Base-by-base conservation (phyloP, 495 filamentous ascomycete genomes). In the Talaromyces wortmannii region DNA sequence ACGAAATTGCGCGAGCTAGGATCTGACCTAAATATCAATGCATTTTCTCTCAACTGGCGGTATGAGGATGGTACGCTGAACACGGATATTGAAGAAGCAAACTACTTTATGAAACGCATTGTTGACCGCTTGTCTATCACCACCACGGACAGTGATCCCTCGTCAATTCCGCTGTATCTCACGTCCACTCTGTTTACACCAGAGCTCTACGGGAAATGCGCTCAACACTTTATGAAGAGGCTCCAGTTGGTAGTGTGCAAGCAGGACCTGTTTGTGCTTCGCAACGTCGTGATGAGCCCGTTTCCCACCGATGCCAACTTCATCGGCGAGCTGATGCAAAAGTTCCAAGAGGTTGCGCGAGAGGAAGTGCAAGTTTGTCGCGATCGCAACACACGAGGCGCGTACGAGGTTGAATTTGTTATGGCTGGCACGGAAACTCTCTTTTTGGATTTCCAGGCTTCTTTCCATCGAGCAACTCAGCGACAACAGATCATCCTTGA, bases 11-110 rank as follows among this genome's bases (percentile, higher is more conserved):
- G 66, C 8, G 64, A 61, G 4, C 60, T 78, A 0, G 74, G 75
- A 4, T 72, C 71, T 2, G 75, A 79, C 44, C 61, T 76, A 31
- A 77, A 71, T 48, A 74, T 81, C 64, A 78, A 81, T 55, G 67
- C 66, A 7, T 76, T 79, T 58, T 61, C 68, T 0, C 59, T 67
- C 32, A 79, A 79, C 58, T 79, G 67, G 62, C 45, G 61, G 5
- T 61, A 72, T 47, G 52, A 55, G 1, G 61, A 75, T 45, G 70
- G 68, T 7, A 64, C 30, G 1, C 62, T 71, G 31, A 78, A 78
- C 55, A 63, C 58, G 5, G 71, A 76, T 50, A 70, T 79, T n/a
- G 74, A 76, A 55, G 71, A 77, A 63, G 74, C 75, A 17, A 78
- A 81, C 48, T 74, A 77, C 53, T 63, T 79, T 42, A 78, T 73